A percentile compares a stretch with the other conserved stretches of the same genome.
These are phyloP conservation scores for Fusarium chlamydosporum DNA, from an alignment of 2,329 filamentous ascomycete species.

Conservation along the genomic window DNA sequence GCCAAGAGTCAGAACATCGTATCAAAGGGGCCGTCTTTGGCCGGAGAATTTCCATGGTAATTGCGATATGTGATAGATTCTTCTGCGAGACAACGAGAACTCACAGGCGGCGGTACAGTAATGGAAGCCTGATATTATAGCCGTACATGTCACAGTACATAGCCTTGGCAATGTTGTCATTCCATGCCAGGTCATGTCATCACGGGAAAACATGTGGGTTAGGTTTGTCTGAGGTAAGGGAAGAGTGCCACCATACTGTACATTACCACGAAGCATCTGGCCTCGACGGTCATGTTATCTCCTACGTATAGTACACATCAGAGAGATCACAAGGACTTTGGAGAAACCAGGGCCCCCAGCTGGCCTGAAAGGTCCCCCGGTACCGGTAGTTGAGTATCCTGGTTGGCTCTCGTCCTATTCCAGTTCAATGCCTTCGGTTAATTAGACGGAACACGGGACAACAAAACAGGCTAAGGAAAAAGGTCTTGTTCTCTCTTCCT, in stretches of 20 bases:
- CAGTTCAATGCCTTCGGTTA: slow-evolving; percentile 13
- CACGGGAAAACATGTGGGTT: slow-evolving; percentile 2
- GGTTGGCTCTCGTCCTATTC: slow-evolving; percentile 3
- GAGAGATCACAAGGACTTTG: slow-evolving; percentile 22
- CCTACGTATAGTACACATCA: not conserved
- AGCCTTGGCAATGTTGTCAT: slow-evolving; percentile 18
- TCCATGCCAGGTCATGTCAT: slow-evolving; percentile 6
- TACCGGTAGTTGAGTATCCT: slow-evolving; percentile 21
- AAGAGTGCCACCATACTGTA: not conserved
- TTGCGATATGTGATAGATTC: slow-evolving; percentile 33
- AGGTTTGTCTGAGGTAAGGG: slow-evolving; percentile 1
- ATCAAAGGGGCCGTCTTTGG: not conserved
- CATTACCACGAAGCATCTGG: not conserved
- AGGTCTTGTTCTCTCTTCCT: not conserved
- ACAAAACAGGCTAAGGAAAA: not conserved
- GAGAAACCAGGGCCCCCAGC: slow-evolving; percentile 16
- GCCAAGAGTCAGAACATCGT: not conserved
- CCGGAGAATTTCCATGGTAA: slow-evolving; percentile 11
- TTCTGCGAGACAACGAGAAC: not conserved
- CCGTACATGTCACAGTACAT: slow-evolving; percentile 7
- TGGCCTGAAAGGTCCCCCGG: not conserved
- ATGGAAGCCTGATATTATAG: not conserved
- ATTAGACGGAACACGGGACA: not conserved
- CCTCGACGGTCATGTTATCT: slow-evolving; percentile 1
- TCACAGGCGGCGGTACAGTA: not conserved